Percentiles rank a stretch among this genome's conserved stretches.
Evolutionary conservation across 164 flowering plant genomes (phyloP).

Genomic region (Berberis vulgaris): DNA sequence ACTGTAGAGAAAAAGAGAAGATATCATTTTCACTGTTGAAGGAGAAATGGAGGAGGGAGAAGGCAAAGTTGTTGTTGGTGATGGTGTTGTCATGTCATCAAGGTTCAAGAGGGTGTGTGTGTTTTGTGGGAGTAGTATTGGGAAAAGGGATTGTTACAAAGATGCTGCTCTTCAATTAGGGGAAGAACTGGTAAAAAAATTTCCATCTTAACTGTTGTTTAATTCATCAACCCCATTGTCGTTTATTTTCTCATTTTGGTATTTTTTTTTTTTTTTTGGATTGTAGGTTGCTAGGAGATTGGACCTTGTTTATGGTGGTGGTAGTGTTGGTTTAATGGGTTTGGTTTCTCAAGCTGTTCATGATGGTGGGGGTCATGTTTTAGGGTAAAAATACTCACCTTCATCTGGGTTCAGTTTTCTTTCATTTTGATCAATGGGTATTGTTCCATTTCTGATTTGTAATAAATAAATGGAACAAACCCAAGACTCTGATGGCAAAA

Average conservation of each 20-base stretch:
- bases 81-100: not conserved
- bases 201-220: not conserved
- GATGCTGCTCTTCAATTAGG: conserved; percentile 6
- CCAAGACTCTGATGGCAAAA: conserved; percentile 30
- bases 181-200: not conserved
- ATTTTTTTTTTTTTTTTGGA: not conserved
- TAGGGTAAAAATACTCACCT: conserved; percentile 19
- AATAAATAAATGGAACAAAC: conserved; percentile 18
- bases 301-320: conserved; percentile 39
- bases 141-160: conserved; percentile 1
- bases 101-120: conserved; percentile 4
- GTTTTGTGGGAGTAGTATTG: conserved; percentile 3
- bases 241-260: not conserved
- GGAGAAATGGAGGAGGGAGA: too few species aligned
- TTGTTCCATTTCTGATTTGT: not conserved
- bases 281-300: conserved; percentile 23
- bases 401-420: not conserved
- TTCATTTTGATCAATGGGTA: not conserved
- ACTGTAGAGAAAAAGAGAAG: too few species aligned
- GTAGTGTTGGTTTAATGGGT: conserved; percentile 39
- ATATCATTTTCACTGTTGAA: too few species aligned
- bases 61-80: too few species aligned
- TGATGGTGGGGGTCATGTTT: conserved; percentile 33
- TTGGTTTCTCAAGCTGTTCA: conserved; percentile 37
- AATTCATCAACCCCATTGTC: not conserved